Evolutionary conservation across 2,329 filamentous ascomycete species (phyloP).

Genomic region (Arachnopeziza araneosa): DNA sequence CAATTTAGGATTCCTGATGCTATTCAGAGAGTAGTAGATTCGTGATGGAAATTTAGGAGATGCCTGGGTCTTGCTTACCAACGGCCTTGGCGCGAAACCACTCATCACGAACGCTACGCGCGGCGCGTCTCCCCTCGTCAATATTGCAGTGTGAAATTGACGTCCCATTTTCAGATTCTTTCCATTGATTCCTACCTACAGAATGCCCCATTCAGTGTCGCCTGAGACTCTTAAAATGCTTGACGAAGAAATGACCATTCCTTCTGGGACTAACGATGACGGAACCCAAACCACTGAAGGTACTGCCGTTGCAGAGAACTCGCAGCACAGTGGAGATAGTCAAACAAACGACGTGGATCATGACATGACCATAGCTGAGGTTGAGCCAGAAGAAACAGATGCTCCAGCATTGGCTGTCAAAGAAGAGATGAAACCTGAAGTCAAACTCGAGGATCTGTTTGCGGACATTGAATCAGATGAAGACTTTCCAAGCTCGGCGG

Average conservation of each 20-base stretch:
- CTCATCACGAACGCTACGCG: not conserved
- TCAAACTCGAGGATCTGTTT: conserved; percentile 55
- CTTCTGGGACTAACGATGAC: conserved; percentile 21
- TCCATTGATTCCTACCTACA: not conserved
- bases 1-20: too few relatives aligned
- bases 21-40: too few relatives aligned
- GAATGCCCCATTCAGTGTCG: conserved; percentile 43
- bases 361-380: conserved; percentile 26
- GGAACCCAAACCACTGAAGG: conserved; percentile 23
- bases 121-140: not conserved
- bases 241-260: conserved; percentile 32
- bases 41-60: not conserved
- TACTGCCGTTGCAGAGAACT: conserved; percentile 4
- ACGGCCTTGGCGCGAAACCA: not conserved
- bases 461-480: conserved; percentile 54
- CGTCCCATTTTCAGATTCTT: not conserved
- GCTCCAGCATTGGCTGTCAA: conserved; percentile 8
- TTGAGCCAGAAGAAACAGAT: conserved; percentile 2
- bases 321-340: conserved; percentile 5
- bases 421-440: conserved; percentile 36
- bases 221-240: conserved; percentile 27
- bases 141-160: not conserved
- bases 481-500: conserved; percentile 49
- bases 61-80: not conserved
- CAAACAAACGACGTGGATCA: conserved; percentile 16